These are phyloP conservation scores for Penicillium sp. DNA, from an alignment of 2,329 filamentous ascomycete species.

Conservation along the genomic window DNA sequence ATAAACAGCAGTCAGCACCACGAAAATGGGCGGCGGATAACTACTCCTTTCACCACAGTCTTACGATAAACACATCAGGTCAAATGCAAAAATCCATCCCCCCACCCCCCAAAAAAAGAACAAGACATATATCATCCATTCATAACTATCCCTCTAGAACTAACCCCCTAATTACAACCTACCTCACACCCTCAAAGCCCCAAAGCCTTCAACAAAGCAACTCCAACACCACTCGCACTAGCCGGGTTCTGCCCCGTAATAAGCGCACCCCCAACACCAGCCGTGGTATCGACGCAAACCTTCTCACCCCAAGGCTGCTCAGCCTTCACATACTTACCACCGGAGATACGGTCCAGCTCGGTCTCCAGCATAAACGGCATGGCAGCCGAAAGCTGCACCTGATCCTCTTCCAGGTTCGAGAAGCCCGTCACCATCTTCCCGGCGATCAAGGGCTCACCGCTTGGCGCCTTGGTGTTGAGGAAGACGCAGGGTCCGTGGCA, in stretches of 20 bases:
- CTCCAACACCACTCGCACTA: conserved; percentile 48
- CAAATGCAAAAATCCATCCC: too few relatives aligned
- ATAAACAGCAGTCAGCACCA: too few relatives aligned
- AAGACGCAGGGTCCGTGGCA: conserved; percentile 54
- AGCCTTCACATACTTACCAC: conserved; percentile 52
- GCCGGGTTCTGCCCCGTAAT: conserved; percentile 57
- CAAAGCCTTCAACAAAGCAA: conserved; percentile 47
- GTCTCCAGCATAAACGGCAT: conserved; percentile 55
- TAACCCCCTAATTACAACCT: too few relatives aligned
- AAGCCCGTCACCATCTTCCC: conserved; percentile 52
- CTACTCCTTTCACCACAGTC: too few relatives aligned
- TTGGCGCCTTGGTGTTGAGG: conserved; percentile 48
- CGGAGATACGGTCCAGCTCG: conserved; percentile 45
- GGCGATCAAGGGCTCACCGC: conserved; percentile 47
- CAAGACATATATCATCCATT: too few relatives aligned
- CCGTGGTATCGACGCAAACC: conserved; percentile 43
- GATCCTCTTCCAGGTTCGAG: conserved; percentile 53
- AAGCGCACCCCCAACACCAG: conserved; percentile 36
- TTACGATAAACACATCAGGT: too few relatives aligned
- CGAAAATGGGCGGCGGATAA: too few relatives aligned
- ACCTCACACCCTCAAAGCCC: too few relatives aligned
- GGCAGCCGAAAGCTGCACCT: conserved; percentile 40
- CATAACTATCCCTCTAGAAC: too few relatives aligned
- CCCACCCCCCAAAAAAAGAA: too few relatives aligned
- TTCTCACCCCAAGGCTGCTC: conserved; percentile 50